Evolutionary conservation across 257 asterid species (phyloP).

Genomic region (Penstemon eatonii): DNA sequence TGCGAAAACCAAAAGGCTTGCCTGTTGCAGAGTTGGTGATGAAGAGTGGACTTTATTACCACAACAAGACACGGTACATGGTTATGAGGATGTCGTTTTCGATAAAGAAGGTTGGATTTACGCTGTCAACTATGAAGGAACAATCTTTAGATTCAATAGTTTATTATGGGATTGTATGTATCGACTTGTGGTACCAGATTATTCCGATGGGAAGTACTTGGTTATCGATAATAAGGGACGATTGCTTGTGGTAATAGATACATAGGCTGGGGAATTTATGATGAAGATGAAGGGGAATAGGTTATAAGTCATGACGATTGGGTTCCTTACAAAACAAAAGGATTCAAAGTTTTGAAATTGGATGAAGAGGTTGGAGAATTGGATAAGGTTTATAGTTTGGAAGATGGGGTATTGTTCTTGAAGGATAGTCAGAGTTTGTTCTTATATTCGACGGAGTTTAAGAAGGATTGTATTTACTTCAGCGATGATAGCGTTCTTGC

Average conservation of each 20-base stretch:
- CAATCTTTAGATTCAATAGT: too few species aligned
- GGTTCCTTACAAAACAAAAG: too few species aligned
- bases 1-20: background rate
- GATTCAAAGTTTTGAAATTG: background rate
- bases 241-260: too few species aligned
- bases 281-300: too few species aligned
- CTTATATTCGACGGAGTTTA: background rate
- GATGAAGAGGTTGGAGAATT: background rate
- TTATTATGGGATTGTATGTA: background rate
- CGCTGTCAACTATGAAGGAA: background rate
- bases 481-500: background rate
- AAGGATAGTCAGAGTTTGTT: constrained; percentile 8
- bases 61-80: background rate
- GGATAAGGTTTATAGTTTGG: background rate
- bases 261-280: too few species aligned
- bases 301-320: too few species aligned
- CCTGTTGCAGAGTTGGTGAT: constrained; percentile 8
- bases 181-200: background rate
- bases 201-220: background rate
- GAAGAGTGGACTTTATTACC: background rate
- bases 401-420: constrained; percentile 13
- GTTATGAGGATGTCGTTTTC: background rate
- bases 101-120: background rate
- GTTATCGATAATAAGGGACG: too few species aligned
- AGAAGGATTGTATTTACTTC: background rate